These are phyloP conservation scores for Dipodascus albidus DNA, from an alignment of 805 yeast genomes.

Conservation along the genomic window DNA sequence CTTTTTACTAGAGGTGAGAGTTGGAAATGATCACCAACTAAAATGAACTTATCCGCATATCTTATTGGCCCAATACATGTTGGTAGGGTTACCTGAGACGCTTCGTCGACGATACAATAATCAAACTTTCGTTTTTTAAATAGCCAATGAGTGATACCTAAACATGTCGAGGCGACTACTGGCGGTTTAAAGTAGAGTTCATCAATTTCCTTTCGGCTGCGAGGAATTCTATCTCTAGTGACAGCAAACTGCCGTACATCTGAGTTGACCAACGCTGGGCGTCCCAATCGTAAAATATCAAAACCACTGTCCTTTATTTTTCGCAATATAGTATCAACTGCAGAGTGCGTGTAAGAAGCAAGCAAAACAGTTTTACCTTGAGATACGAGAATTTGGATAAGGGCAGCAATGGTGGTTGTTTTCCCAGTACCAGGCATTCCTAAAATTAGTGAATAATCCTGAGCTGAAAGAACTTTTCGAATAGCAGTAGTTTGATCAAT, in stretches of 20 bases:
- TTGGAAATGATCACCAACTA: conserved; percentile 96
- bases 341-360: conserved; percentile 88
- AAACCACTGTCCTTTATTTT: conserved; percentile 45
- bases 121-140: conserved; percentile 59
- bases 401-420: conserved; percentile 75
- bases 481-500: conserved; percentile 64
- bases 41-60: conserved; percentile 62
- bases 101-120: conserved; percentile 92
- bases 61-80: conserved; percentile 80
- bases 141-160: conserved; percentile 57
- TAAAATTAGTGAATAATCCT: conserved; percentile 69
- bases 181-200: conserved; percentile 42
- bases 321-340: conserved; percentile 83
- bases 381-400: conserved; percentile 50
- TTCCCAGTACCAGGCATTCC: conserved; percentile 99
- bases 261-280: conserved; percentile 46
- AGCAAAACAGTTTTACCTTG: conserved; percentile 59
- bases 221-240: conserved; percentile 26
- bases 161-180: conserved; percentile 82
- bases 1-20: conserved; percentile 77
- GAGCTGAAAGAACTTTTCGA: conserved; percentile 45
- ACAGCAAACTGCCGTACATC: conserved; percentile 37
- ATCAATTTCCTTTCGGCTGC: conserved; percentile 35
- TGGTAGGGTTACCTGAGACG: conserved; percentile 91
- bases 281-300: conserved; percentile 59